Evolutionary conservation across 2,329 filamentous ascomycete genomes (phyloP), one percentile per base, ranked within the genome.

Genomic region (Pyricularia pennisetigena): DNA sequence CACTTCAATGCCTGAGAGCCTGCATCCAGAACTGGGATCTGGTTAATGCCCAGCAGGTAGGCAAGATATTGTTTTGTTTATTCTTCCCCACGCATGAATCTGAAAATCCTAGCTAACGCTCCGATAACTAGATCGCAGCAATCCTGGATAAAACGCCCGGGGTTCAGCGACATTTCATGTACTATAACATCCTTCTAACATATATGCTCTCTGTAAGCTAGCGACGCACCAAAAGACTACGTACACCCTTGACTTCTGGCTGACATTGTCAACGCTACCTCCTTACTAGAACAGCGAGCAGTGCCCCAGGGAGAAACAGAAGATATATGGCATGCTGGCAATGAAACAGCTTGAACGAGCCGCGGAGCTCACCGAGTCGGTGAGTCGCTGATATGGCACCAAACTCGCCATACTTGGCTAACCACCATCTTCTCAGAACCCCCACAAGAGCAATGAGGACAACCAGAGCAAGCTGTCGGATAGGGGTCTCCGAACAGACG

Each of bases 21-120:
- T 88, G 85, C 71, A 72, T 87, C 68, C 75, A 82, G 70, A 79
- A 84, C 67, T 85, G 83, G 79, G 86, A 88, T 71, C 78, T 87
- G 68, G 77, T 80, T 68, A 85, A 83, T 72, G 84, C 85, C 2
- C 85, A 88, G 74, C 83, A 86, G 78, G 84, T 86, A 75, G 24
- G 29, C 20, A 29, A 20, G 7, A 24, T 12, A 20, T 5, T 16
- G n/a, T n/a, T n/a, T n/a, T n/a, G n/a, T 23, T 24, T 66, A n/a
- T 7, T 5, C 24, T 3, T 24, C 26, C 23, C 8, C 59, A 26
- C 4, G 14, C 59, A 10, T 24, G 5, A 12, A 3, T 26, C 7
- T 2, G 12, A 23, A 61, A 61, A 2, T 20, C 23, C 57, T 61
- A 28, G 26, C 59, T 62, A 28, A 62, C 23, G 26, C 4, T 10